A percentile compares a stretch with the other conserved stretches of the same genome.
Conservation (phyloP, 768 basidiomycete species). For the Hysterangium stoloniferum region DNA sequence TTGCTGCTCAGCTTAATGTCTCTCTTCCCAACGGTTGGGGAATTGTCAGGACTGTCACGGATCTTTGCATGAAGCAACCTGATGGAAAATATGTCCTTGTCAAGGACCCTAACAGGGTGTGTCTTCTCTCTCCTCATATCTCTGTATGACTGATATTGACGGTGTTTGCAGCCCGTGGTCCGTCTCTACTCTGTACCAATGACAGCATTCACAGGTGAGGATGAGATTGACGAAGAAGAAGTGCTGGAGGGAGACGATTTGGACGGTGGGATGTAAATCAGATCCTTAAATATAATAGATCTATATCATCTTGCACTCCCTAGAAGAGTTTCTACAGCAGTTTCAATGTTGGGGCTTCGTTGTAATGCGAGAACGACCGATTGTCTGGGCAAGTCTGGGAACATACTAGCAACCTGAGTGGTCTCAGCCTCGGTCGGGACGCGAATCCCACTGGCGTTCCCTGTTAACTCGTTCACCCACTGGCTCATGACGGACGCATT, state of each 20-base stretch:
- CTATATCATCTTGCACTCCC: constrained; percentile 18
- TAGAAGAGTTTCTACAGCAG: constrained; percentile 74
- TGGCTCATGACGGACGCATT: constrained; percentile 54
- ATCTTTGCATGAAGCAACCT: constrained; percentile 92
- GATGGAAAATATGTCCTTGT: constrained; percentile 97
- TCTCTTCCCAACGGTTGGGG: constrained; percentile 97
- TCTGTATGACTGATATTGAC: not conserved
- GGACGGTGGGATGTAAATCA: constrained; percentile 2
- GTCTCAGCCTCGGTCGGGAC: constrained; percentile 75
- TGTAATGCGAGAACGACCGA: constrained; percentile 71
- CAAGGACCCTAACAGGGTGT: constrained; percentile 96
- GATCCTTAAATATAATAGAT: not conserved
- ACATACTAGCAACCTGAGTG: constrained; percentile 66
- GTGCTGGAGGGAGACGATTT: constrained; percentile 35
- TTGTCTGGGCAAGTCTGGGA: constrained; percentile 71
- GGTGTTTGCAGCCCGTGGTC: constrained; percentile 67
- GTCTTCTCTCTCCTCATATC: constrained; percentile 17
- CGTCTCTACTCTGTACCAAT: constrained; percentile 90
- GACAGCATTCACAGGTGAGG: constrained; percentile 77
- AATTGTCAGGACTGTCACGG: constrained; percentile 90
- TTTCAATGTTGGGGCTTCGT: constrained; percentile 73
- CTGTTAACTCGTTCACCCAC: constrained; percentile 76
- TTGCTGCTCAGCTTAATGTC: constrained; percentile 91
- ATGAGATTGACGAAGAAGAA: constrained; percentile 49
- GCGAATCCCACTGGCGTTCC: constrained; percentile 51